Conservation (phyloP, 805 yeast genomes). For the Ogataea ganodermae region DNA sequence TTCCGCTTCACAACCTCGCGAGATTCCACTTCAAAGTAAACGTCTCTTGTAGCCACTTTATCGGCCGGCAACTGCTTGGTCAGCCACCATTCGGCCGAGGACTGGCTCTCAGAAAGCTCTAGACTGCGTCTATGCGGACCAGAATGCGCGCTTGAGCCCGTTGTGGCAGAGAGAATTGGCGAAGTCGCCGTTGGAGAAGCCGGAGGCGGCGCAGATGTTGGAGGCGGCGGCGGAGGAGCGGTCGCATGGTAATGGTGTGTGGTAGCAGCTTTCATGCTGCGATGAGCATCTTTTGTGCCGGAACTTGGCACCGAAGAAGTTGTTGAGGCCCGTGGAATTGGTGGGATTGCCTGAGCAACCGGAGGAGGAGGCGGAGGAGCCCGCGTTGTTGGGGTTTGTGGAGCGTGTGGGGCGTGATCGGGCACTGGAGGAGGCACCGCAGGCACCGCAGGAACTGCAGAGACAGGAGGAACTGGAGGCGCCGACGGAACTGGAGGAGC, state of each 20-base stretch:
- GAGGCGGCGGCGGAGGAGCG: slow-evolving; percentile 21
- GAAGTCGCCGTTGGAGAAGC: slow-evolving; percentile 5
- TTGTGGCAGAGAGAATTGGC: slow-evolving; percentile 15
- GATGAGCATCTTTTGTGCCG: slow-evolving; percentile 13
- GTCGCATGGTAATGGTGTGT: slow-evolving; percentile 11
- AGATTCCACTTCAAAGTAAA: slow-evolving; percentile 68
- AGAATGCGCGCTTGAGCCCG: slow-evolving; percentile 22
- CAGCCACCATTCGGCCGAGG: slow-evolving; percentile 64
- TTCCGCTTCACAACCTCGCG: slow-evolving; percentile 57
- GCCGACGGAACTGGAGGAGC: slow-evolving; percentile 22
- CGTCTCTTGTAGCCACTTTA: slow-evolving; percentile 43
- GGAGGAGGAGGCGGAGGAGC: slow-evolving; percentile 22
- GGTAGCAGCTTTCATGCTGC: slow-evolving; percentile 1
- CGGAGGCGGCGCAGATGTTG: slow-evolving; percentile 7
- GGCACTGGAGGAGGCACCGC: slow-evolving; percentile 14
- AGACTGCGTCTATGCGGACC: slow-evolving; percentile 12
- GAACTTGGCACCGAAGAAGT: slow-evolving; percentile 9
- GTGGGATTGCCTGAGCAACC: slow-evolving; percentile 29
- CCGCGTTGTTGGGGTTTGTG: slow-evolving; percentile 24
- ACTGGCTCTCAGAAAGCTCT: slow-evolving; percentile 17
- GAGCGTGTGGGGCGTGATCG: slow-evolving; percentile 23
- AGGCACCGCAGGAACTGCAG: slow-evolving; percentile 14
- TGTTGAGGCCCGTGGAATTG: slow-evolving; percentile 25
- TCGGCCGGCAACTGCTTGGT: slow-evolving; percentile 57
- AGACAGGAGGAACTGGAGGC: slow-evolving; percentile 18